Evolutionary conservation across 106 monocot species (phyloP), one percentile per base, ranked within the genome.

Genomic region (Dioscorea dumetorum): DNA sequence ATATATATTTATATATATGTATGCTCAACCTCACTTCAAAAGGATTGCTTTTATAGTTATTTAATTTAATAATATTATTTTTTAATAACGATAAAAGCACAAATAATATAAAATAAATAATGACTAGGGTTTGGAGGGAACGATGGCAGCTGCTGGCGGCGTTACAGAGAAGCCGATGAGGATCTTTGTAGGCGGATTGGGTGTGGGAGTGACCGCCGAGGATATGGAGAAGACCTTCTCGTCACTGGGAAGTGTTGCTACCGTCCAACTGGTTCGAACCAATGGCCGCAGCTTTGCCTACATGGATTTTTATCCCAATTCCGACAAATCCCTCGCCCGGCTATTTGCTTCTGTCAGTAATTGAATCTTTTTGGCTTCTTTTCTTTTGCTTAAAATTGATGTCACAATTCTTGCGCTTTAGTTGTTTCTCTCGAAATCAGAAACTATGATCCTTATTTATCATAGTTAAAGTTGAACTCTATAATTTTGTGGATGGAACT

Each of bases 341-440:
- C 97, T 97, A 61, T 97, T 97, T 72, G 72, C 92, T 16, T 79
- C 79, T 35, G 97, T 97, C 53, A 73, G 95, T 78, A 52, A 22
- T 19, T 48, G 3, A 14, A 19, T 22, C 24, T 24, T 24, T 22
- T 33, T 19, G 1, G 9, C 14, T 35, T 33, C 33, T 24, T 48
- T 35, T 52, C 33, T 49, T 18, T 34, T 5, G 33, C 16, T 17
- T 8, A 17, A 12, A 24, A 8, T 64, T 35, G 59, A 6, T 10
- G 10, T 41, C 41, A 41, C 5, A 41, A 41, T 41, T 41, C 41
- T 3, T 41, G 10, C 6, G 50, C 19, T n/a, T 24, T 12, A 19
- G 19, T 18, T 8, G 66, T 49, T 60, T 6, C 8, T 24, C 22
- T 2, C 12, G 20, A 10, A 60, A 22, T 12, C 22, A 8, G 22